Evolutionary conservation across 2,329 filamentous ascomycete genomes (phyloP), one percentile per base, ranked within the genome.

Genomic region (Verticillium nonalfalfae): DNA sequence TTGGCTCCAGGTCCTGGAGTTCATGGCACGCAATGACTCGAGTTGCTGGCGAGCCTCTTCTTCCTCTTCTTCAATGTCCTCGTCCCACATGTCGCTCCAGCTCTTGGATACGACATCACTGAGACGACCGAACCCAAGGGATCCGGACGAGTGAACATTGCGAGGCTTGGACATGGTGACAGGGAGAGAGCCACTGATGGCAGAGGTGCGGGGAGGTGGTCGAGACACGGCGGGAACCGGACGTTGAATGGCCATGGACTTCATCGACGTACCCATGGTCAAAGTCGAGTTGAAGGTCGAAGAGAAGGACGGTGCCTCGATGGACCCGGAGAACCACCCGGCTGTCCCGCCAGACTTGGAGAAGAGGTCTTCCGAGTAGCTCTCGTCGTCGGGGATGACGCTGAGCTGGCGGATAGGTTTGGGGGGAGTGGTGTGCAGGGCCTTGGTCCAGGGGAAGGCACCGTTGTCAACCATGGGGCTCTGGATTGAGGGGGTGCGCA

Each of bases 31-130:
- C 33, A 90, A 76, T 6, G 79, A 79, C 63, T 82, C 76, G 61
- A 85, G 78, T 72, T 89, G 85, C 65, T 83, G 84, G 63, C 78
- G 76, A 64, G 82, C 82, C 70, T 89, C 85, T 68, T 89, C 84
- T 68, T 90, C 85, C 65, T 90, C 87, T 66, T 90, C 88, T 70
- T 95, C 93, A 56, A 81, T 79, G 60, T 98, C 94, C 74, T 98
- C 94, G 62, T 98, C 94, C 89, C 93, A 97, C 74, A 98, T 87
- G 74, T 99, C 95, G 71, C 93, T 97, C 95, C 95, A 99, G 81
- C 95, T 98, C 88, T 98, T 98, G 61, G 95, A 97, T 57, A 96
- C 91, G 57, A 84, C 80, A 56, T 94, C 90, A 65, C 86, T 85
- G 72, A 90, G 87, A 70, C 87, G 87, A 59, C 90, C 91, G 72